Evolutionary conservation across 352 stramenopile species (phyloP).

Genomic region (Pythium insidiosum): DNA sequence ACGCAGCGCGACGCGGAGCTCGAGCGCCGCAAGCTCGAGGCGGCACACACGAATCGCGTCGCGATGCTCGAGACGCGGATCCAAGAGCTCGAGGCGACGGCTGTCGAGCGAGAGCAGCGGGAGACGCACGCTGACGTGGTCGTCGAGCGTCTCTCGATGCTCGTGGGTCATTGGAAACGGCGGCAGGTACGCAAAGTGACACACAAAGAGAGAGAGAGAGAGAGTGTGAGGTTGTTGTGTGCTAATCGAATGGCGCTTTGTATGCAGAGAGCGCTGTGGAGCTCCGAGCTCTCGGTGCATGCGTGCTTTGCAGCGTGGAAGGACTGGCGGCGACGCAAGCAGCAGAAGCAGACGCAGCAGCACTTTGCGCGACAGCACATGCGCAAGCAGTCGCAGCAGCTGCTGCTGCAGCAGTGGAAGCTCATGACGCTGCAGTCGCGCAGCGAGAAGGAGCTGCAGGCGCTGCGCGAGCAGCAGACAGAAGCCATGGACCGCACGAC

Average conservation of each 20-base stretch:
- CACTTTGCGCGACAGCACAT: constrained; percentile 5
- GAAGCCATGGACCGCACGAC: neutral
- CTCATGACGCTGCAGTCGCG: constrained; percentile 5
- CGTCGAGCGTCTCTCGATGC: constrained; percentile 24
- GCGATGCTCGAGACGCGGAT: constrained; percentile 36
- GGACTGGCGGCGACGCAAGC: neutral
- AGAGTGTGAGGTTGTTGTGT: too few relatives aligned
- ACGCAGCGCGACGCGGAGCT: constrained; percentile 13
- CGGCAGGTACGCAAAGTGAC: constrained; percentile 5
- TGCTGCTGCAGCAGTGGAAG: constrained; percentile 10
- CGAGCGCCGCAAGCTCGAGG: constrained; percentile 38
- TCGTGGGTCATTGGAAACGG: too few relatives aligned
- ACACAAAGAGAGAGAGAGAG: too few relatives aligned
- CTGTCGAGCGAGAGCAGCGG: constrained; percentile 5
- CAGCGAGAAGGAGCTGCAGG: constrained; percentile 4
- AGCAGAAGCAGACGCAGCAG: constrained; percentile 4
- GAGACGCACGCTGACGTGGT: constrained; percentile 4
- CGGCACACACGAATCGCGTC: constrained; percentile 32
- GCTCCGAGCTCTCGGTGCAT: neutral
- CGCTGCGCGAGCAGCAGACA: constrained; percentile 1
- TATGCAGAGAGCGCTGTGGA: constrained; percentile 2
- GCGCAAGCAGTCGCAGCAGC: constrained; percentile 6
- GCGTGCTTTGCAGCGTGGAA: constrained; percentile 13
- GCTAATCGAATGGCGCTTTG: too few relatives aligned
- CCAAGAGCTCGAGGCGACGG: constrained; percentile 25